phyloP scores from a whole-genome alignment of 2,329 filamentous ascomycete species.

The Neonectria hederae region DNA sequence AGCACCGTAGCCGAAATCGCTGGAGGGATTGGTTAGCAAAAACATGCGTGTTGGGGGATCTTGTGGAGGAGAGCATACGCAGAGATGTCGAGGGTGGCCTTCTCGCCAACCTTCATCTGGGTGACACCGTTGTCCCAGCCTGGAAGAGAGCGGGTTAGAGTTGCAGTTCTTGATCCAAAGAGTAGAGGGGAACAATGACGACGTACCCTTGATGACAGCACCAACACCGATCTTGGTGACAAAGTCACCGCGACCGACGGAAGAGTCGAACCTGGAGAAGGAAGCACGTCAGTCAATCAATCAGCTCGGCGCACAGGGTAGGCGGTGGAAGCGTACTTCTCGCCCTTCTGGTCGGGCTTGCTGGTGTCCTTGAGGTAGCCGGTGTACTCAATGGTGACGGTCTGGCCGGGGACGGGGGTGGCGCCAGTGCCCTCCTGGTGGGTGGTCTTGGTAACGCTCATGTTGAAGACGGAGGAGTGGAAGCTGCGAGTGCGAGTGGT shows the following conservation, averaged over 20 bases:
- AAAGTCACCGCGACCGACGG: slow-evolving; percentile 80
- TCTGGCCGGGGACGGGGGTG: slow-evolving; percentile 72
- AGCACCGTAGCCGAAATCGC: slow-evolving; percentile 72
- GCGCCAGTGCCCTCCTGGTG: slow-evolving; percentile 69
- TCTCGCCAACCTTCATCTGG: slow-evolving; percentile 91
- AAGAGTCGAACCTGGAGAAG: slow-evolving; percentile 82
- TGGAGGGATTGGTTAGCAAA: slow-evolving; percentile 44
- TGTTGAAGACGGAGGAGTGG: slow-evolving; percentile 51
- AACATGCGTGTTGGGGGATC: too few species aligned
- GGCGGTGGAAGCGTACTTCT: slow-evolving; percentile 65
- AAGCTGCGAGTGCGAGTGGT: background rate
- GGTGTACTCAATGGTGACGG: slow-evolving; percentile 89
- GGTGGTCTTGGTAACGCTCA: slow-evolving; percentile 79
- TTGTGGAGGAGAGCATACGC: background rate
- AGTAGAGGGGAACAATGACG: slow-evolving; percentile 4
- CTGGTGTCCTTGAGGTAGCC: slow-evolving; percentile 80
- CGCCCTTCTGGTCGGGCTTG: slow-evolving; percentile 72
- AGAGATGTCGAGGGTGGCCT: slow-evolving; percentile 71
- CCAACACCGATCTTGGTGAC: slow-evolving; percentile 81
- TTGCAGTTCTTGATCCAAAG: background rate
- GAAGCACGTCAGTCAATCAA: slow-evolving; percentile 20
- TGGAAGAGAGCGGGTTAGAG: slow-evolving; percentile 44
- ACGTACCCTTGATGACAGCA: slow-evolving; percentile 83
- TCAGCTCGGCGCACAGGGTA: background rate
- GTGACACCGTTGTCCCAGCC: slow-evolving; percentile 88